These are phyloP conservation scores for Baudoinia panamericana DNA, from an alignment of 495 filamentous ascomycete species.

Conservation along the genomic window DNA sequence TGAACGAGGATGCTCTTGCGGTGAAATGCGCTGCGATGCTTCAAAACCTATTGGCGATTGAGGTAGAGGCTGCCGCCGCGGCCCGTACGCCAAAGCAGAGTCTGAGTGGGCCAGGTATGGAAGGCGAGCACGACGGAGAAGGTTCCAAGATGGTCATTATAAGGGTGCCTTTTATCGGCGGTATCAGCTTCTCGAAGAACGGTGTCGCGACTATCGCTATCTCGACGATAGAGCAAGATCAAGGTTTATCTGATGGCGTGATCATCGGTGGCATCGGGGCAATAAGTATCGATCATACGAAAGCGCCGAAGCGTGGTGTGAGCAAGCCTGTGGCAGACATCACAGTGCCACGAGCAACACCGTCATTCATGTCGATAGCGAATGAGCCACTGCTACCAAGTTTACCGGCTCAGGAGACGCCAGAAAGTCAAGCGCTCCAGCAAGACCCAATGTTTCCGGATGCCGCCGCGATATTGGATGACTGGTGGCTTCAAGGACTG, in stretches of 20 bases:
- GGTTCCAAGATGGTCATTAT: too few relatives aligned
- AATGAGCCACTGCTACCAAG: too few relatives aligned
- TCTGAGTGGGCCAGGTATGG: too few relatives aligned
- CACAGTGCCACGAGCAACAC: too few relatives aligned
- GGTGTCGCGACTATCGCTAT: too few relatives aligned
- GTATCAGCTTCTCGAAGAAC: too few relatives aligned
- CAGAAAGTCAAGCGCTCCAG: not conserved
- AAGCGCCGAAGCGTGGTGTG: too few relatives aligned
- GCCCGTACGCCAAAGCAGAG: not conserved
- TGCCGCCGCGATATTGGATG: conserved; percentile 20
- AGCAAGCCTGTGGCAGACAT: too few relatives aligned
- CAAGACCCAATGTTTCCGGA: conserved; percentile 9
- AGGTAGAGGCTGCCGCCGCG: not conserved
- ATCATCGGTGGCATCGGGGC: not conserved
- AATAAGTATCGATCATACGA: not conserved
- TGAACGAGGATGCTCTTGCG: not conserved
- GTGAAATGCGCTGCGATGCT: not conserved
- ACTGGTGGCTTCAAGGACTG: conserved; percentile 31
- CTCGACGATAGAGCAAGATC: not conserved
- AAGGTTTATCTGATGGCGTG: not conserved
- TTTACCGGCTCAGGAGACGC: too few relatives aligned
- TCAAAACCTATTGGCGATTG: not conserved
- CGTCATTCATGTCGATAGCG: too few relatives aligned
- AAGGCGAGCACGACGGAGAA: too few relatives aligned
- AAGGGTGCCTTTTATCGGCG: too few relatives aligned